Evolutionary conservation across 306 rosid species (phyloP).

Genomic region (Acacia crassicarpa): DNA sequence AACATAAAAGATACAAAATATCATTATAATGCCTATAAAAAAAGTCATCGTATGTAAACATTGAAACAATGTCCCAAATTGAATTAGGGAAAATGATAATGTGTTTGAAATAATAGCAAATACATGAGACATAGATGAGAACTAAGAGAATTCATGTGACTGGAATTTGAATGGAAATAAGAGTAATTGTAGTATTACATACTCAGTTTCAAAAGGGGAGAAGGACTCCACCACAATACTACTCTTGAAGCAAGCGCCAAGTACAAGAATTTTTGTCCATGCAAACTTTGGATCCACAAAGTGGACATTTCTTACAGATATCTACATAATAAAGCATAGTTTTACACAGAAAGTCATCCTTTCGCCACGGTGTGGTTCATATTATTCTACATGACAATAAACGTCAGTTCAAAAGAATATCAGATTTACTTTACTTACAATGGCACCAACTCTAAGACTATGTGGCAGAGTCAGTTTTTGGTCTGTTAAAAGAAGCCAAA

Average conservation of each 20-base stretch:
- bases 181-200: constrained; percentile 26
- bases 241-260: constrained; percentile 86
- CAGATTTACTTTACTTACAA: constrained; percentile 55
- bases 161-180: constrained; percentile 18
- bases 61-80: background rate
- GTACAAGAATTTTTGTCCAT: constrained; percentile 80
- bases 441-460: constrained; percentile 78
- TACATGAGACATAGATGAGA: constrained; percentile 16
- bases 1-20: constrained; percentile 5
- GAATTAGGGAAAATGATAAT: background rate
- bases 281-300: constrained; percentile 72
- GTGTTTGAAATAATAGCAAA: constrained; percentile 6
- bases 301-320: constrained; percentile 76
- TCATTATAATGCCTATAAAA: constrained; percentile 13
- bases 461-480: constrained; percentile 60
- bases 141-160: constrained; percentile 12
- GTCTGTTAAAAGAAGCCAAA: constrained; percentile 87
- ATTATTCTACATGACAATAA: constrained; percentile 4
- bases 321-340: constrained; percentile 40
- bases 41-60: constrained; percentile 11
- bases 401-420: background rate
- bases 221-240: constrained; percentile 67
- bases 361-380: background rate
- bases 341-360: background rate
- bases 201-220: constrained; percentile 85